These are phyloP conservation scores for Pleurotus tuber-regium DNA, from an alignment of 768 basidiomycete genomes.

Conservation along the genomic window DNA sequence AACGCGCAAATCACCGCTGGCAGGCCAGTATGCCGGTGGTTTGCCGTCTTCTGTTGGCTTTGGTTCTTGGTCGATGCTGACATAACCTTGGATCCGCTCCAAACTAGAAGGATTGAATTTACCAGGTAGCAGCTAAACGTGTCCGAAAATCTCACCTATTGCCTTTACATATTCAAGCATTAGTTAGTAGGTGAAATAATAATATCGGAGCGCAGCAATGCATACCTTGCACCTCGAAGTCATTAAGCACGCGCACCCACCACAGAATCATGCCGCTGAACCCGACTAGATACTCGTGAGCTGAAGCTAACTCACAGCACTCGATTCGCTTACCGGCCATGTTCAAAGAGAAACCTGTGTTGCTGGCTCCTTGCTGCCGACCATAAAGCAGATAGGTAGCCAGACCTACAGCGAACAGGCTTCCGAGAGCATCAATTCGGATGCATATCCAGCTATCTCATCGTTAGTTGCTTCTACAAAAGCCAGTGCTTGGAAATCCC, in stretches of 20 bases:
- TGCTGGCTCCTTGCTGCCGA: conserved; percentile 28
- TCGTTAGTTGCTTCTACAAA: background rate
- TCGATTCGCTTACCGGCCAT: conserved; percentile 27
- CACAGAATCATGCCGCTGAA: conserved; percentile 47
- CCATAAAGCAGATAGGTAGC: conserved; percentile 40
- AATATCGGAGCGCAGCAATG: conserved; percentile 13
- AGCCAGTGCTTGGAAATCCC: conserved; percentile 34
- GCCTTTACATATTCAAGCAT: conserved; percentile 30
- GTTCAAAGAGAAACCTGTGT: conserved; percentile 37
- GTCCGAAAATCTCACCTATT: conserved; percentile 15
- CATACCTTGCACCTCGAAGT: conserved; percentile 30
- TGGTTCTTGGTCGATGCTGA: conserved; percentile 44
- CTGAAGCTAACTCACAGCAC: too few relatives aligned
- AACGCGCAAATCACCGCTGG: conserved; percentile 47
- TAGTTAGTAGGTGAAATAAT: background rate
- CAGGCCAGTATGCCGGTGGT: conserved; percentile 61
- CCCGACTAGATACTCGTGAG: too few relatives aligned
- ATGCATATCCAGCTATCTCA: conserved; percentile 22
- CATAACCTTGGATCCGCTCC: conserved; percentile 61
- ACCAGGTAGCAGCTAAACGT: background rate
- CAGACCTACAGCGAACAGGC: conserved; percentile 40
- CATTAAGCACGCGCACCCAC: conserved; percentile 26
- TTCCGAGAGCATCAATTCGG: conserved; percentile 45
- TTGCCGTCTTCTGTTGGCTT: conserved; percentile 29
- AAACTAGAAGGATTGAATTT: conserved; percentile 17